Base-by-base conservation (phyloP, 2,329 filamentous ascomycete genomes). In the Pyrenophora tritici-repentis region DNA sequence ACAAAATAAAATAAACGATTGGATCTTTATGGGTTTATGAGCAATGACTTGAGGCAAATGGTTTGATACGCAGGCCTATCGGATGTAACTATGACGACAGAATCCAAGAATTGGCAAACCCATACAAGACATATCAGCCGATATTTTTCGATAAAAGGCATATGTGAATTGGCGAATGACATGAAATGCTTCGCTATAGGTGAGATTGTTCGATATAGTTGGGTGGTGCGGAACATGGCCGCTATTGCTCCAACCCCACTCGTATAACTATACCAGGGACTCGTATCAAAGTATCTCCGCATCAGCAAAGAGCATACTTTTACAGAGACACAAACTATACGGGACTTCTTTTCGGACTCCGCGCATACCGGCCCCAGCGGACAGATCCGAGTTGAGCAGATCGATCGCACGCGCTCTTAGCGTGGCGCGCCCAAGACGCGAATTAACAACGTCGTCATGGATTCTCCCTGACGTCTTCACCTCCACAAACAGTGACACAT, bases 391-490 rank as follows among this genome's bases (percentile, higher is more conserved):
- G 20, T 29, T 20, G 16, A 13, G 31, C 14, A 31, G 37, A 41
- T 35, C 44, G 38, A 46, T 50, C 53, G 40, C 18, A 48, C 37
- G 29, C 26, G 34, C 35, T 12, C 53, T 57, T 61, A 55, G 61
- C 53, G 46, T 51, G 59, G 51, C 49, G 55, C 45, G 43, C 50
- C 39, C 20, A 34, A 46, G 17, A 57, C 38, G 53, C 46, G 48
- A 52, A 53, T 56, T 58, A 42, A 42, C 33, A 42, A 39, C 49
- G 46, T 61, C 62, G 62, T 65, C 62, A 65, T 65, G 42, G 55
- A 61, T 65, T 57, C 55, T 50, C 50, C 40, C 57, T 53, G 47
- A 57, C 51, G 34, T 53, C 49, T 41, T 24, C 35, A 47, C 29
- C 34, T 57, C 55, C 59, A 51, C 56, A 32, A 32, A 52, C 47